These are phyloP conservation scores for Rhodotorula sp. DNA, from an alignment of 1,284 basidiomycete species.

Conservation along the genomic window DNA sequence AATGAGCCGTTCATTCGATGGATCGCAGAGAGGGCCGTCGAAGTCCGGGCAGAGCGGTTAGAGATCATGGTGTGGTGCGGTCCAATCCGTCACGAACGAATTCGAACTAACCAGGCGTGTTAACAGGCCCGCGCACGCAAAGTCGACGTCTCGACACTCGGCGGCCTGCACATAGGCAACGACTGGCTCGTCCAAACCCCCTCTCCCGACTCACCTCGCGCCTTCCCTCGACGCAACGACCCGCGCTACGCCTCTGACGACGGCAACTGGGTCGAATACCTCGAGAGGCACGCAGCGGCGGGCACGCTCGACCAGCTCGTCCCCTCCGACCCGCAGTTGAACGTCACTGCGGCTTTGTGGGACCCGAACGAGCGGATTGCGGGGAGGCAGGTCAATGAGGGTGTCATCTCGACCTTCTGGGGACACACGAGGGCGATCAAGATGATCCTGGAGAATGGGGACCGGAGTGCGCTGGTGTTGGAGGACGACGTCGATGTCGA, in stretches of 20 bases:
- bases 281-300: slow-evolving; percentile 25
- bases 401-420: slow-evolving; percentile 57
- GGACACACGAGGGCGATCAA: slow-evolving; percentile 64
- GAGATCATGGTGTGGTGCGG: slow-evolving; percentile 26
- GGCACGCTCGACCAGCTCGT: slow-evolving; percentile 20
- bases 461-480: slow-evolving; percentile 59
- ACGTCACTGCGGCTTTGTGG: slow-evolving; percentile 34
- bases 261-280: slow-evolving; percentile 29
- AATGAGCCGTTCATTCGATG: slow-evolving; percentile 44
- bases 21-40: slow-evolving; percentile 45
- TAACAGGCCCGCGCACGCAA: slow-evolving; percentile 28
- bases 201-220: neutral
- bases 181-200: slow-evolving; percentile 36
- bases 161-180: slow-evolving; percentile 37
- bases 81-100: neutral
- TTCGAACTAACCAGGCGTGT: neutral
- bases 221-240: slow-evolving; percentile 18
- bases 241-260: neutral
- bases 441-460: slow-evolving; percentile 45
- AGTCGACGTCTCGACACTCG: slow-evolving; percentile 17
- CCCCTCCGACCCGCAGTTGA: slow-evolving; percentile 24
- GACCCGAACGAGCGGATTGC: slow-evolving; percentile 41
- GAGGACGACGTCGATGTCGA: slow-evolving; percentile 82
- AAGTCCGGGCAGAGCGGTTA: slow-evolving; percentile 37
- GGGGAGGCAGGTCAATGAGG: slow-evolving; percentile 43